These are phyloP conservation scores for Phytopythium chamaehyphon DNA, from an alignment of 352 stramenopile genomes.

Conservation along the genomic window DNA sequence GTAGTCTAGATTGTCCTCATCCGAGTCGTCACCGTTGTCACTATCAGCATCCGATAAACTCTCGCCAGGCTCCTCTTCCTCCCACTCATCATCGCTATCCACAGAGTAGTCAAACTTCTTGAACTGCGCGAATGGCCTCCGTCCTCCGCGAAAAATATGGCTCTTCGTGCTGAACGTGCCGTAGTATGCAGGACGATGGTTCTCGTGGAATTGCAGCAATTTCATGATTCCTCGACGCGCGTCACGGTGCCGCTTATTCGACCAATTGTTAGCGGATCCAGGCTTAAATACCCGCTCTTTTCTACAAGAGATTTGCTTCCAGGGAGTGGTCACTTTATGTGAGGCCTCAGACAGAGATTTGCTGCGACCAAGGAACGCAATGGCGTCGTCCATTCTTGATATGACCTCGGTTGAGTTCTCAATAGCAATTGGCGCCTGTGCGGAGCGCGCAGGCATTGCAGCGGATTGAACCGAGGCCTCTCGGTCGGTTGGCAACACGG, in stretches of 20 bases:
- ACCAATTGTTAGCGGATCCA: constrained; percentile 34
- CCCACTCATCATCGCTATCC: constrained; percentile 87
- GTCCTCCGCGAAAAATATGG: constrained; percentile 51
- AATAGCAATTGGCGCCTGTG: not conserved
- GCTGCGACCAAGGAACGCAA: constrained; percentile 19
- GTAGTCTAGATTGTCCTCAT: constrained; percentile 82
- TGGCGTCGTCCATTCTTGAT: constrained; percentile 43
- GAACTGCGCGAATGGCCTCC: constrained; percentile 60
- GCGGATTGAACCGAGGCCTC: not conserved
- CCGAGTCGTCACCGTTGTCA: constrained; percentile 64
- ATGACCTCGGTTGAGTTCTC: constrained; percentile 31
- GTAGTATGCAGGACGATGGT: constrained; percentile 74
- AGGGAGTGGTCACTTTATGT: not conserved
- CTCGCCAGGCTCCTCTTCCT: constrained; percentile 85
- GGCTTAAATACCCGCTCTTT: not conserved
- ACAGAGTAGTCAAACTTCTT: constrained; percentile 70
- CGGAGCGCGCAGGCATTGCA: not conserved
- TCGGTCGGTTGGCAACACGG: too few relatives aligned
- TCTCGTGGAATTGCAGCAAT: constrained; percentile 85
- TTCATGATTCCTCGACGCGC: constrained; percentile 73
- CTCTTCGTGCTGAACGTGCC: constrained; percentile 66
- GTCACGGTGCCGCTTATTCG: constrained; percentile 42
- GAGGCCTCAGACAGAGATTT: too few relatives aligned
- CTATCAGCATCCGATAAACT: constrained; percentile 71
- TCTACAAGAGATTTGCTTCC: not conserved